Base-by-base conservation (phyloP, 2,329 filamentous ascomycete genomes). In the Microdochium nivale region DNA sequence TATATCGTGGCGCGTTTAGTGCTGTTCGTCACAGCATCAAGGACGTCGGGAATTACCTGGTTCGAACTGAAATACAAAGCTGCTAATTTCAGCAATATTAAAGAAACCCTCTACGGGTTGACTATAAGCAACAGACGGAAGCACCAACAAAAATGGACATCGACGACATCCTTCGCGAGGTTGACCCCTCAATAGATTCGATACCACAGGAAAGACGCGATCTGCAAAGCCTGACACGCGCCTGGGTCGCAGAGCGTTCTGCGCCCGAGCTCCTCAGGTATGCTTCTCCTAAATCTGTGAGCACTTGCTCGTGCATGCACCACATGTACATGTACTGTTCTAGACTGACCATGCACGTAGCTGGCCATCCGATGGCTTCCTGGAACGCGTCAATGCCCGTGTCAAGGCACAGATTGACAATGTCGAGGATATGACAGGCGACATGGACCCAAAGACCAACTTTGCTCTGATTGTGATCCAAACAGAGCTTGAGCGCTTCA, bases 401-500 rank as follows among this genome's bases (percentile, higher is more conserved):
- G 81, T 90, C 56, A 81, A 83, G 59, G 70, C 71, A 47, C 86
- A 88, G 73, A 87, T 88, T 62, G 79, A 84, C 67, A 79, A 76
- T 59, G 81, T 89, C 56, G 86, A 88, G 70, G 80, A 85, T 53
- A 80, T 91, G 77, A 92, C 87, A 13, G 87, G 87, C 55, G 84
- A 88, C 63, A 87, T 91, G 82, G 90, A 95, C 62, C 87, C 91
- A 47, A 90, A 88, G 68, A 86, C 88, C 57, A 97, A 96, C 67
- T 96, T 99, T 67, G 83, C 84, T 55, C 84, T 97, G 63, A 96
- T 96, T 48, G 87, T 99, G 55, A 84, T 96, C 51, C 94, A 99
- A 74, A 97, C 95, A 7, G 94, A 99, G 71, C 80, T 99, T 51
- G 91, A 96, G 67, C 79, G 94, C 47, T 95, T 88, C 70, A 96